Base-by-base conservation (phyloP, 2,329 filamentous ascomycete species). In the Domatiomyces catenatus region DNA sequence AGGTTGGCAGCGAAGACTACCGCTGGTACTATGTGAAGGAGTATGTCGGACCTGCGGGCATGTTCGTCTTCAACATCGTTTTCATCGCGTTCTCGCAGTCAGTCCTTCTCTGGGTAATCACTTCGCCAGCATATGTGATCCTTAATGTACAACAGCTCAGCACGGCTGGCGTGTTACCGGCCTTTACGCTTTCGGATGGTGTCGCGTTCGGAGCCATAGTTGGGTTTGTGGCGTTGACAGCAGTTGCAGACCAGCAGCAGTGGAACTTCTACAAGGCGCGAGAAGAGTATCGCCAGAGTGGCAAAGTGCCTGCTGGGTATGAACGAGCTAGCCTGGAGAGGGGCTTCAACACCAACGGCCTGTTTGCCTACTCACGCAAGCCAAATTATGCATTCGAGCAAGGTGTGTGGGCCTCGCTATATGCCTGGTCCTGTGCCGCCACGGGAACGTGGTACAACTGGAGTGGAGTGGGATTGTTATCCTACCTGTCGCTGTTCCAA, bases 381-480 rank as follows among this genome's bases (percentile, higher is more conserved):
- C 92, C 92, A 46, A 98, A 98, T 67, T 98, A 96, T 63, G 80
- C 85, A 4, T 86, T 86, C 4, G 92, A 98, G 68, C 92, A 96
- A 69, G 73, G 80, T 26, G 80, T 96, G 60, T 98, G 92, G 92
- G 74, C 94, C 49, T 71, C 80, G 7, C 68, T 96, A 48, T 96
- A 96, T 66, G 78, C 86, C 61, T 98, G 90, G 92, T 80, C 77
- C 58, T 90, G 84, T 66, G 83, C 79, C 63, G 76, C 81, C 50
- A 85, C 82, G 28, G 76, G 80, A 50, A 79, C 74, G 1, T 71
- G 82, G 43, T 81, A 82, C 64, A 90, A 84, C 67, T 98, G 89
- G 86, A 81, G 84, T 1, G 79, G 77, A 47, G 64, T 78, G 8
- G 92, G 90, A 7, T 75, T 82, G 0, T 62, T 82, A 3, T 71